Conservation (phyloP, 2,329 filamentous ascomycete species). For the Microdochium trichocladiopsis region DNA sequence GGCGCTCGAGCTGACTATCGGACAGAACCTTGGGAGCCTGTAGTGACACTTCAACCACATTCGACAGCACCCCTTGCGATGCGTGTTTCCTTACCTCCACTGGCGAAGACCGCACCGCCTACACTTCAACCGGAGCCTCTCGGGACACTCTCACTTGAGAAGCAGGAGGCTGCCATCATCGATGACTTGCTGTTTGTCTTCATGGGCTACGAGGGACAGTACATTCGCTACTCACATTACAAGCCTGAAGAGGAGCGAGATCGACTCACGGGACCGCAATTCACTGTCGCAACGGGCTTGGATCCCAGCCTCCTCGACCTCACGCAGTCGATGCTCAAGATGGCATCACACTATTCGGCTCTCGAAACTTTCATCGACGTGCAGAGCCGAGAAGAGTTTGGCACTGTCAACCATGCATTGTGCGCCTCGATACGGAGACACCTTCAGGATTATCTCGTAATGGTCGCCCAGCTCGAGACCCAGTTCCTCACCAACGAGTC, state of each 20-base stretch:
- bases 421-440: slow-evolving; percentile 92
- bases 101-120: slow-evolving; percentile 67
- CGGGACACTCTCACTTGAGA: slow-evolving; percentile 64
- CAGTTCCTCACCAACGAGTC: slow-evolving; percentile 82
- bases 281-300: slow-evolving; percentile 72
- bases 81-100: slow-evolving; percentile 56
- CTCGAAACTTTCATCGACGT: slow-evolving; percentile 91
- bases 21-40: slow-evolving; percentile 65
- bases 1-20: slow-evolving; percentile 16
- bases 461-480: slow-evolving; percentile 89
- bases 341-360: slow-evolving; percentile 88
- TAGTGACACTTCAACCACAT: slow-evolving; percentile 64
- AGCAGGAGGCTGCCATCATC: slow-evolving; percentile 79
- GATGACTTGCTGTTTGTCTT: slow-evolving; percentile 92
- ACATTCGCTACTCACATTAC: slow-evolving; percentile 83
- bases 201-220: slow-evolving; percentile 98
- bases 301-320: slow-evolving; percentile 89
- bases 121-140: slow-evolving; percentile 62
- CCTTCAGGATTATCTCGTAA: slow-evolving; percentile 85
- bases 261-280: slow-evolving; percentile 73
- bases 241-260: slow-evolving; percentile 82
- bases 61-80: slow-evolving; percentile 45
- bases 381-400: slow-evolving; percentile 87
- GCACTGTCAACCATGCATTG: slow-evolving; percentile 88
- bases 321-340: slow-evolving; percentile 81